Evolutionary conservation across 2,329 filamentous ascomycete species (phyloP).

Genomic region (Apiospora sp.): DNA sequence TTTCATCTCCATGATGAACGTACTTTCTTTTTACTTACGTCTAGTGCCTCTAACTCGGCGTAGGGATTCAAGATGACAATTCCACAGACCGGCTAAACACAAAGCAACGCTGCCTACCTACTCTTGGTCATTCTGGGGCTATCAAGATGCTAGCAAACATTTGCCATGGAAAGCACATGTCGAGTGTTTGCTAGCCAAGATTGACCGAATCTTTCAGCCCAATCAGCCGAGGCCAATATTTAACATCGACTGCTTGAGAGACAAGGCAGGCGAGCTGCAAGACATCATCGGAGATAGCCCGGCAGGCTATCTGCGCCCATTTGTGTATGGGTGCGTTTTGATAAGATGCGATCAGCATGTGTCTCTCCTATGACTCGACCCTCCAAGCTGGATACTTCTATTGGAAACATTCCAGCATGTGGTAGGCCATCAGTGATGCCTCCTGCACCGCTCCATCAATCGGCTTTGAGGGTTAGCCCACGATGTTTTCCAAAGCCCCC

Average conservation of each 20-base stretch:
- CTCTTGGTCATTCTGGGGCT: not conserved
- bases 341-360: not conserved
- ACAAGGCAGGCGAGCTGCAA: slow-evolving; percentile 34
- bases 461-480: slow-evolving; percentile 7
- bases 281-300: slow-evolving; percentile 29
- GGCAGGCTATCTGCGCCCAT: slow-evolving; percentile 27
- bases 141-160: not conserved
- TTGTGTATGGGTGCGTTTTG: slow-evolving; percentile 25
- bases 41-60: not conserved
- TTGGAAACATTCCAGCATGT: not conserved
- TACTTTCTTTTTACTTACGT: not conserved
- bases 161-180: not conserved
- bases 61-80: not conserved
- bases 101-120: not conserved
- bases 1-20: not conserved
- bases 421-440: not conserved
- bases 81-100: slow-evolving; percentile 14
- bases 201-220: not conserved
- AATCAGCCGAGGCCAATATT: not conserved
- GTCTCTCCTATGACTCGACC: not conserved
- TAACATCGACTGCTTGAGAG: slow-evolving; percentile 25
- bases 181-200: slow-evolving; percentile 7
- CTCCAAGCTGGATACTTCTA: not conserved
- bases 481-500: not conserved
- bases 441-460: slow-evolving; percentile 15